Percentiles rank a stretch among this genome's conserved stretches.
phyloP scores from a whole-genome alignment of 192 early-diverging fungal species.

The Coemansia sp. region DNA sequence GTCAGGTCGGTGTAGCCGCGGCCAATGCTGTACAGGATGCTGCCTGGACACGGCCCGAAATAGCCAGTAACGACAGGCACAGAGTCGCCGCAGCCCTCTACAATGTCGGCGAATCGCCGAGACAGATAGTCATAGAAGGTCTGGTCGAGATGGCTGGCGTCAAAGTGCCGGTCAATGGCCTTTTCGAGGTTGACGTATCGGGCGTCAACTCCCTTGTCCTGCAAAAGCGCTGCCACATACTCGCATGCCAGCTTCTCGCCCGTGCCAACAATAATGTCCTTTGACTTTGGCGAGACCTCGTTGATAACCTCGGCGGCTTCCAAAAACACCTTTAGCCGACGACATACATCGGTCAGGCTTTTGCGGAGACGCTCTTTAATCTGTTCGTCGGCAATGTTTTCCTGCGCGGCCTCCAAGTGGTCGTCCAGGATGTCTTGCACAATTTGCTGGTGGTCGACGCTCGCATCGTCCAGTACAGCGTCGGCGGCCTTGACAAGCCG shows the following conservation, averaged over 20 bases:
- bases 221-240: constrained; percentile 79
- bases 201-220: constrained; percentile 73
- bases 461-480: constrained; percentile 27
- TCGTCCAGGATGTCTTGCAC: constrained; percentile 78
- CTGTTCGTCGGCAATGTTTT: constrained; percentile 51
- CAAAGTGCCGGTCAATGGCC: constrained; percentile 77
- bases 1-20: constrained; percentile 98
- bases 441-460: constrained; percentile 62
- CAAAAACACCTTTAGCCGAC: constrained; percentile 76
- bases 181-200: constrained; percentile 85
- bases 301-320: constrained; percentile 93
- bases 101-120: constrained; percentile 57
- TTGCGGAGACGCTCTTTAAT: constrained; percentile 53
- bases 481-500: constrained; percentile 53
- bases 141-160: constrained; percentile 77
- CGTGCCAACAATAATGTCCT: constrained; percentile 88
- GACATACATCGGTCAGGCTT: constrained; percentile 75
- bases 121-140: constrained; percentile 94
- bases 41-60: constrained; percentile 96
- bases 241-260: constrained; percentile 94
- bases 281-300: constrained; percentile 93
- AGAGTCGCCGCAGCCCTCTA: constrained; percentile 56
- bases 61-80: constrained; percentile 95
- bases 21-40: constrained; percentile 84
- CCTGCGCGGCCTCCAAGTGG: constrained; percentile 67